Conservation (phyloP, 1,284 basidiomycete species). For the Ustilago sp. region DNA sequence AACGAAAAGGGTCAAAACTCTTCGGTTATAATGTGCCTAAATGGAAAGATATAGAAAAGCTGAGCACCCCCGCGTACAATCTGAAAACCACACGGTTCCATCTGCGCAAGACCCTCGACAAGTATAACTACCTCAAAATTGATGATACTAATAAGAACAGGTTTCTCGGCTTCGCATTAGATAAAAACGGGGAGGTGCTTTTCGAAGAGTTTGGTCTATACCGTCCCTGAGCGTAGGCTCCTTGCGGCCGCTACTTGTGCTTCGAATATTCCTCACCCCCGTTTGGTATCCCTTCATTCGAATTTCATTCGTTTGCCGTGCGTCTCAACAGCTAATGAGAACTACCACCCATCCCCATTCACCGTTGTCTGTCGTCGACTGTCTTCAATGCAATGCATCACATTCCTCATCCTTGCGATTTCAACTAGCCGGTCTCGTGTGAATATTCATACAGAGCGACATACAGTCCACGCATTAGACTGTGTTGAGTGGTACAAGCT, state of each 20-base stretch:
- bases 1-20: background rate
- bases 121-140: background rate
- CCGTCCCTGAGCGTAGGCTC: background rate
- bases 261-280: background rate
- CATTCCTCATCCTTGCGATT: background rate
- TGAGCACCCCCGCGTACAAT: too few relatives aligned
- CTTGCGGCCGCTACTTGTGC: background rate
- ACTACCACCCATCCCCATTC: background rate
- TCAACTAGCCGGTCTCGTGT: background rate
- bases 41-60: too few relatives aligned
- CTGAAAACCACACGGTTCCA: rapidly evolving
- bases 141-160: too few relatives aligned
- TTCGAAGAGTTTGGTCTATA: background rate
- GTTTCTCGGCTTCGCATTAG: background rate
- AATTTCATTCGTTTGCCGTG: background rate
- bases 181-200: background rate
- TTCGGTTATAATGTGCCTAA: too few relatives aligned
- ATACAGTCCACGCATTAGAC: background rate
- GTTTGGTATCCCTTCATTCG: background rate
- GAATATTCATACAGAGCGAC: background rate
- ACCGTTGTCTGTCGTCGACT: background rate
- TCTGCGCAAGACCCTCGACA: too few relatives aligned
- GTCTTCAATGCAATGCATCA: background rate
- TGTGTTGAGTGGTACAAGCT: slow-evolving; percentile 32
- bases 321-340: background rate